Conservation (phyloP, 306 rosid species). For the Oemleria cerasiformis region DNA sequence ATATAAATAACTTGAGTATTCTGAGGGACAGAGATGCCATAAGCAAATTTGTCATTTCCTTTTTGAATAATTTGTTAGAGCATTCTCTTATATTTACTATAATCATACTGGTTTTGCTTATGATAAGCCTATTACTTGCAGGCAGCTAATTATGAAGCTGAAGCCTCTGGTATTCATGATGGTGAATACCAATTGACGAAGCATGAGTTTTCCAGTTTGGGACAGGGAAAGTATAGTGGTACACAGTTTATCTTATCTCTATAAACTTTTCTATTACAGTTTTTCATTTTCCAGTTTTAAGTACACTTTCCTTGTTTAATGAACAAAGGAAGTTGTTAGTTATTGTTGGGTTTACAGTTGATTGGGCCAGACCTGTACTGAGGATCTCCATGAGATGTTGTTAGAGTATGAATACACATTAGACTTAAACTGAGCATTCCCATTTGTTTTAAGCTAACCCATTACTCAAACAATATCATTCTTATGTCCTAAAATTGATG, state of each 20-base stretch:
- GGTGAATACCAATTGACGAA: conserved; percentile 79
- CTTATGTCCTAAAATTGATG: too few relatives aligned
- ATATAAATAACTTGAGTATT: neutral
- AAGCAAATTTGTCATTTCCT: neutral
- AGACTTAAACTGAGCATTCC: neutral
- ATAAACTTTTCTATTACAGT: conserved; percentile 4
- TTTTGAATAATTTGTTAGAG: conserved; percentile 1
- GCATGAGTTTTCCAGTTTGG: conserved; percentile 71
- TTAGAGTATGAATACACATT: neutral
- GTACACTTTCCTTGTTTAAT: neutral
- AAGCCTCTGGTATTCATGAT: conserved; percentile 66
- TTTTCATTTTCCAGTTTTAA: neutral
- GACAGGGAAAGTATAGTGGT: conserved; percentile 90
- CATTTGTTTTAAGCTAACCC: neutral
- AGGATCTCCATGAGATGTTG: conserved; percentile 1
- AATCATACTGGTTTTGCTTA: neutral
- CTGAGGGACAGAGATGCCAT: neutral
- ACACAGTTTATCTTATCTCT: conserved; percentile 27
- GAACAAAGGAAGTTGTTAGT: neutral
- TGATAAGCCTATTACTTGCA: conserved; percentile 28
- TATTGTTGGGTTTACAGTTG: neutral
- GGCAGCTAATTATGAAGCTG: conserved; percentile 90
- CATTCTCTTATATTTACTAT: neutral
- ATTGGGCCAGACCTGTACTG: neutral
- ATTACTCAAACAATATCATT: neutral